A percentile compares a stretch with the other conserved stretches of the same genome.
These are phyloP conservation scores for Echinochloa phyllopogon DNA, from an alignment of 176 grass and related monocot species.

Conservation along the genomic window DNA sequence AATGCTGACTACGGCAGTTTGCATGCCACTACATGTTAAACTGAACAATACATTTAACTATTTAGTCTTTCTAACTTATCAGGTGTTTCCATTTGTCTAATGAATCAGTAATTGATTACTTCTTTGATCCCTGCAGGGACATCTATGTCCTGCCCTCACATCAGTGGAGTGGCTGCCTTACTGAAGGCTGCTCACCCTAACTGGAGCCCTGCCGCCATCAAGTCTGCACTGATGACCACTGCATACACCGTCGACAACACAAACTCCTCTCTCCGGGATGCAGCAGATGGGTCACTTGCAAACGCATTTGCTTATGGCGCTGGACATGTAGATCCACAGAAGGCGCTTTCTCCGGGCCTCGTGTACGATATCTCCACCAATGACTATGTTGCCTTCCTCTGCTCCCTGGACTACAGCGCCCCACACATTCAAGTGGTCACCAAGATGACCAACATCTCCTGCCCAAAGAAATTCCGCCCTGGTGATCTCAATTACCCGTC, in stretches of 20 bases:
- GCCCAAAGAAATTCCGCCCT: constrained; percentile 59
- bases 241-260: constrained; percentile 80
- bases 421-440: constrained; percentile 80
- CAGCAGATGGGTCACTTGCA: constrained; percentile 65
- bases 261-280: constrained; percentile 74
- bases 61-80: background rate
- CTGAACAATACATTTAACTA: background rate
- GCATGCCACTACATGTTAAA: background rate
- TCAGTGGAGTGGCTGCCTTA: constrained; percentile 87
- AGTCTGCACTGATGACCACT: constrained; percentile 92
- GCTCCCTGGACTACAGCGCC: constrained; percentile 75
- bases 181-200: constrained; percentile 79
- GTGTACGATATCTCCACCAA: constrained; percentile 77
- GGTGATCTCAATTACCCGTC: constrained; percentile 97
- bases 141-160: constrained; percentile 99
- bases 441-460: constrained; percentile 68
- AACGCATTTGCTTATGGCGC: constrained; percentile 77
- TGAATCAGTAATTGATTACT: background rate
- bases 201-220: constrained; percentile 94
- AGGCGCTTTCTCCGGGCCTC: constrained; percentile 84
- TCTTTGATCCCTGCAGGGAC: constrained; percentile 64
- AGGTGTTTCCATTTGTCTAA: background rate
- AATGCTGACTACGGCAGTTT: background rate
- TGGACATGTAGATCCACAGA: constrained; percentile 86
- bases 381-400: constrained; percentile 84